Base-by-base conservation (phyloP, 768 basidiomycete species). In the Naematelia aurantialba region DNA sequence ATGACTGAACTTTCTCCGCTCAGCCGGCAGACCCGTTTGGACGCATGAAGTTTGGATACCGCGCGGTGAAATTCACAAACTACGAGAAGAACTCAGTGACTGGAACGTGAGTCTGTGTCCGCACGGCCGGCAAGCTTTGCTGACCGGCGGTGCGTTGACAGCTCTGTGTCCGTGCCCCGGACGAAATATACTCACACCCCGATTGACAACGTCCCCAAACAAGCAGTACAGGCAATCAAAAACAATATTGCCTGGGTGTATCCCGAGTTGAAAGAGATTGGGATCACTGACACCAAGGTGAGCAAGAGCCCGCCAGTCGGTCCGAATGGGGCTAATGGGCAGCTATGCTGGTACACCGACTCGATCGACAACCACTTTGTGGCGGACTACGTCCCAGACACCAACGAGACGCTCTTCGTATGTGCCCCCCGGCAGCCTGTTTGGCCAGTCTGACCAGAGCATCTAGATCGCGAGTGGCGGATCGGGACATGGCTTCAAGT, bases 231-330 rank as follows among this genome's bases (percentile, higher is more conserved):
- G 12, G 34, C 58, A 21, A 49, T 68, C 58, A 65, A 68, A 51
- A 44, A 50, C 24, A 54, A 55, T 25, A 62, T 68, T 25, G 45
- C 19, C 11, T 39, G 59, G 34, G 24, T 60, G 13, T 60, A 65
- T 51, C 66, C 66, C 1, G 66, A 68, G 30, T 53, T 68, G 11
- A 56, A 48, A n/a, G 63, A 59, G 19, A 59, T 68, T 19, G 67
- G 67, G 11, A 65, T 65, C 42, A 63, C 64, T 5, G 61, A 55
- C 5, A 50, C 48, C 22, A 50, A 27, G 27, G 48, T 50, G 14
- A 50, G 48, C 4, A 14, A n/a, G 27, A 27, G 19, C 48, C 24
- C 22, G 48, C 19, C 8, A 10, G 4, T n/a, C 10, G 26, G 24
- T 21, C 10, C 11, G 46, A 26, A 5, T 24, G 2, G 19, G 4